phyloP scores from a whole-genome alignment of 192 early-diverging fungal species.

The Rhizophagus clarus region DNA sequence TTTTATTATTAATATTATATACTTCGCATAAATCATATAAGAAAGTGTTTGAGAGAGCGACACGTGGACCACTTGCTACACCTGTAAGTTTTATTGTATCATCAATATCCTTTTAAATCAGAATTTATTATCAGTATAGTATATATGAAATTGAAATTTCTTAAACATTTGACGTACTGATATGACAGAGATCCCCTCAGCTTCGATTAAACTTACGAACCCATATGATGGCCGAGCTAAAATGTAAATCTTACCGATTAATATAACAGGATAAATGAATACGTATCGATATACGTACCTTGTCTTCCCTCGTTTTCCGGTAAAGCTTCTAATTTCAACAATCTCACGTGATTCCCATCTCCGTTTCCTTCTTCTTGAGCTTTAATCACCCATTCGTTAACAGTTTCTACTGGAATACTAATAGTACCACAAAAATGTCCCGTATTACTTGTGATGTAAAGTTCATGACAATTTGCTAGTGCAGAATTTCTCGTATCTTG shows the following conservation, averaged over 20 bases:
- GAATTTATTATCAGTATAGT: background rate
- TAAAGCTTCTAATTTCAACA: slow-evolving; percentile 30
- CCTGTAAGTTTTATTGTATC: slow-evolving; percentile 91
- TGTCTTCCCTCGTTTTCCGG: slow-evolving; percentile 34
- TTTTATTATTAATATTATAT: background rate
- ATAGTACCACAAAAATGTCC: slow-evolving; percentile 47
- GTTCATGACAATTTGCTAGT: slow-evolving; percentile 17
- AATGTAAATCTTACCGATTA: slow-evolving; percentile 33
- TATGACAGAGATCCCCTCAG: slow-evolving; percentile 74
- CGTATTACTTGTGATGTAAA: slow-evolving; percentile 34
- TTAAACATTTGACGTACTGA: slow-evolving; percentile 37
- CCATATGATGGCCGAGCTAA: slow-evolving; percentile 40
- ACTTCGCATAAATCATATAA: slow-evolving; percentile 20
- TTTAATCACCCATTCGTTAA: slow-evolving; percentile 41
- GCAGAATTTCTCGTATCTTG: slow-evolving; percentile 25
- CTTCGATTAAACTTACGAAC: slow-evolving; percentile 61
- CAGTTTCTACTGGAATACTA: slow-evolving; percentile 30
- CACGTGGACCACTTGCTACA: slow-evolving; percentile 67
- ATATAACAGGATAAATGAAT: slow-evolving; percentile 21
- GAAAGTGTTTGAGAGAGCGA: slow-evolving; percentile 64
- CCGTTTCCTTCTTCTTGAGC: slow-evolving; percentile 28
- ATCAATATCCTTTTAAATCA: slow-evolving; percentile 64
- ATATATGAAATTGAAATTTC: background rate
- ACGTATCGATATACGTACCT: slow-evolving; percentile 37
- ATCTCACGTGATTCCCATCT: slow-evolving; percentile 16